Conservation (phyloP, 805 yeast species). For the Kodamaea sagamina region DNA sequence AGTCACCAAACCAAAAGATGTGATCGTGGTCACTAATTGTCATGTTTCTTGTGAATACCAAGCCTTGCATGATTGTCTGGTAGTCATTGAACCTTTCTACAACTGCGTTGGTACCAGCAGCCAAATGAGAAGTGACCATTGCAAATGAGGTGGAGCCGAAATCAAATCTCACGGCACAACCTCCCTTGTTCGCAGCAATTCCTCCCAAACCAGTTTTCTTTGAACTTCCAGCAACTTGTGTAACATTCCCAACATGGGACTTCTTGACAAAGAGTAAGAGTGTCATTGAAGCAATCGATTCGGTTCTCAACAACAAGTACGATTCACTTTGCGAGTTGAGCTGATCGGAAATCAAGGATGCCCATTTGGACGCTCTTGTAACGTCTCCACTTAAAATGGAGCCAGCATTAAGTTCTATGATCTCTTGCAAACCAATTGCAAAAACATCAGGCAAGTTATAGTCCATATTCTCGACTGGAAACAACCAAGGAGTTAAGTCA, state of each 20-base stretch:
- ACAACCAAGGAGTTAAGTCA: constrained; percentile 77
- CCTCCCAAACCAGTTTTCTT: constrained; percentile 97
- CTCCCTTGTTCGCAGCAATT: constrained; percentile 96
- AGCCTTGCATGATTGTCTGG: constrained; percentile 69
- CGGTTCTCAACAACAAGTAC: constrained; percentile 69
- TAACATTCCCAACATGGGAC: constrained; percentile 51
- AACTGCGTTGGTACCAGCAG: constrained; percentile 84
- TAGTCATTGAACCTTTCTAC: constrained; percentile 88
- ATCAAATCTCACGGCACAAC: constrained; percentile 86
- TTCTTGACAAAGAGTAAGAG: constrained; percentile 64
- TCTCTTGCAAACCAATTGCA: constrained; percentile 91
- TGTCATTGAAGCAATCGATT: constrained; percentile 70
- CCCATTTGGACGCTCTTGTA: constrained; percentile 81
- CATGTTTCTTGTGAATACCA: constrained; percentile 76
- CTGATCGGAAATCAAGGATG: constrained; percentile 59
- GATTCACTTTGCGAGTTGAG: constrained; percentile 50
- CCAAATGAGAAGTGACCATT: constrained; percentile 84
- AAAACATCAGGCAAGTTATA: constrained; percentile 68
- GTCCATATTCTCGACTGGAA: constrained; percentile 57
- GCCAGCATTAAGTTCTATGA: constrained; percentile 89
- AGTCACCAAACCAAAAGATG: constrained; percentile 90
- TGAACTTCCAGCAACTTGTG: constrained; percentile 89
- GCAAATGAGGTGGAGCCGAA: constrained; percentile 56
- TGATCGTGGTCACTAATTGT: constrained; percentile 76
- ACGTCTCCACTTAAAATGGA: constrained; percentile 85